Evolutionary conservation across 768 basidiomycete species (phyloP), one percentile per base, ranked within the genome.

Genomic region (Dioszegia crocea): DNA sequence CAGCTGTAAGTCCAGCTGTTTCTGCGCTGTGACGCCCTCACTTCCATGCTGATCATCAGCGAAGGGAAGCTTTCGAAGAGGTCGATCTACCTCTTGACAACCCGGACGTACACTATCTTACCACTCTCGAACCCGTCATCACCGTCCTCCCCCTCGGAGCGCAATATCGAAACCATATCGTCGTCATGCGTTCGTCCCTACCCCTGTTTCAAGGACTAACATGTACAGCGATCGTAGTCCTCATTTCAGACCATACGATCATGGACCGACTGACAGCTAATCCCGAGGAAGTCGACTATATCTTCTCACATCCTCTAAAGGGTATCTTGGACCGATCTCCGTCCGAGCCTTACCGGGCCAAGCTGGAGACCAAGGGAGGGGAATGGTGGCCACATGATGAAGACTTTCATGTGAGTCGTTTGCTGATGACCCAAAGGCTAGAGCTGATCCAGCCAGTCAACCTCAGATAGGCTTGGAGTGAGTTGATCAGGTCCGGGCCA

Each of bases 21-120:
- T 14, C 21, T 40, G 30, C 6, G 8, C 9, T 33, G 6, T 14
- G 33, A 48, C 17, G 4, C 36, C 38, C 36, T 26, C 40, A 41
- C 29, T 26, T 33, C n/a, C 38, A 45, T 29, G 16, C 45, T 62
- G 36, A 60, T 12, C 33, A 23, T 19, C n/a, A 92, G 91, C 82
- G 82, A 47, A 81, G 91, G 57, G 91, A 94, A 77, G 91, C 91
- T 0, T 74, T 84, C 56, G 91, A 94, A 78, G 91, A 94, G 79
- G 87, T 93, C 19, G 84, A 77, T 1, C 80, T 93, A 2, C 70
- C 84, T 1, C 52, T 70, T 11, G 56, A 79, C 52, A 82, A 81
- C 38, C 82, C 84, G 0, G 74, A 83, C 47, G 78, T 90, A 17
- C 81, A 86, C 67, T 80, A 81, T 1, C 71, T 91, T 19, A 84